Conservation (phyloP, 106 monocot genomes). For the Dendrobium huoshanense region DNA sequence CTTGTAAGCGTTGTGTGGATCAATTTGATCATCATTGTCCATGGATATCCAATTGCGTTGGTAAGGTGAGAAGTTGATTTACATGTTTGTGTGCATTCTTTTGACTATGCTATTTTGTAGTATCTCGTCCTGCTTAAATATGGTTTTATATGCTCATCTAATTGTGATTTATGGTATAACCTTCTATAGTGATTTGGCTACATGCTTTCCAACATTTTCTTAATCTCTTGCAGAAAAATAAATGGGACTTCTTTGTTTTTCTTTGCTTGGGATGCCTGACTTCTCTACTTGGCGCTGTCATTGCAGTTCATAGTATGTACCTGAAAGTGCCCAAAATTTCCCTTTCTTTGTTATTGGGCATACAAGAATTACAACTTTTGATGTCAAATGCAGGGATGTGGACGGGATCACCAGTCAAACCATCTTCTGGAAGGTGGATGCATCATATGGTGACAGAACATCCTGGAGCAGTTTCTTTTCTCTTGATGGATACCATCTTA, state of each 20-base stretch:
- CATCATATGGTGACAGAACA: conserved; percentile 45
- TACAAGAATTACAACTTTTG: not conserved
- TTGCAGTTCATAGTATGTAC: conserved; percentile 58
- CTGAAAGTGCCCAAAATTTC: not conserved
- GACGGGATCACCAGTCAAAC: conserved; percentile 35
- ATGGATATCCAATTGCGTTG: conserved; percentile 95
- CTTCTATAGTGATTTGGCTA: not conserved
- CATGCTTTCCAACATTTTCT: not conserved
- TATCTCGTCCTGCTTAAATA: too few species aligned
- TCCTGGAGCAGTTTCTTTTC: conserved; percentile 63
- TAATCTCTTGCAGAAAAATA: conserved; percentile 60
- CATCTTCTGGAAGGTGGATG: conserved; percentile 52
- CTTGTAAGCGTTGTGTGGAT: conserved; percentile 86
- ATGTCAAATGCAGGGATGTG: conserved; percentile 54
- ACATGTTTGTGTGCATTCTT: too few species aligned
- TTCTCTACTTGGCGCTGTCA: conserved; percentile 39
- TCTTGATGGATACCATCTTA: conserved; percentile 46
- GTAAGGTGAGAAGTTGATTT: conserved; percentile 58
- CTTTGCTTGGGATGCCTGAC: conserved; percentile 64
- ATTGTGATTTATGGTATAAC: not conserved
- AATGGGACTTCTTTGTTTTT: conserved; percentile 82
- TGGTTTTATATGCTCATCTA: not conserved
- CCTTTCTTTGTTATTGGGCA: conserved; percentile 2
- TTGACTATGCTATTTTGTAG: too few species aligned
- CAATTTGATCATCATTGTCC: conserved; percentile 97